phyloP scores from a whole-genome alignment of 1,139 yeast species.

The Wickerhamomyces sp. region DNA sequence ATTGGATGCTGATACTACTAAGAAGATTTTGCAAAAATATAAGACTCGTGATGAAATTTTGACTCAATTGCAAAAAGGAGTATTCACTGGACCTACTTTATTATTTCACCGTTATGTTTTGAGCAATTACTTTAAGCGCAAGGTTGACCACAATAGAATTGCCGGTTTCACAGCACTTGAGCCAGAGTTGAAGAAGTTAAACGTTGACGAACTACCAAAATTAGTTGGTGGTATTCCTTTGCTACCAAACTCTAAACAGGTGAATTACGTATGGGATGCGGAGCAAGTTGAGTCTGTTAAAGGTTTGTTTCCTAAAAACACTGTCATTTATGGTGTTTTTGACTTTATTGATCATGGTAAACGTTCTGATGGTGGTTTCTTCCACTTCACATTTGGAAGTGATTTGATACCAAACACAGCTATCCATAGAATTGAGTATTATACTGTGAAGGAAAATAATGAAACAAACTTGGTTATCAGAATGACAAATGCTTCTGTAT shows the following conservation, averaged over 20 bases:
- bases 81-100: conserved; percentile 20
- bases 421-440: conserved; percentile 21
- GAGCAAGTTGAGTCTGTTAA: conserved; percentile 8
- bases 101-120: conserved; percentile 18
- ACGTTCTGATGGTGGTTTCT: conserved; percentile 51
- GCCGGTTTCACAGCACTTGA: conserved; percentile 17
- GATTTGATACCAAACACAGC: conserved; percentile 49
- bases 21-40: conserved; percentile 13
- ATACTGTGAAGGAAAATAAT: conserved; percentile 6
- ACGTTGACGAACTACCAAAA: conserved; percentile 8
- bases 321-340: conserved; percentile 20
- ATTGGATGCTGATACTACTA: conserved; percentile 16
- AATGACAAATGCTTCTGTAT: conserved; percentile 12
- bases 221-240: conserved; percentile 8
- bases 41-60: conserved; percentile 19
- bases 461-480: conserved; percentile 17
- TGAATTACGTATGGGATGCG: conserved; percentile 16
- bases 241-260: conserved; percentile 11
- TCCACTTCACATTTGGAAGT: conserved; percentile 55
- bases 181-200: conserved; percentile 12
- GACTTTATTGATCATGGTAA: conserved; percentile 14
- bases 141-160: conserved; percentile 11
- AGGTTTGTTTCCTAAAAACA: conserved; percentile 8
- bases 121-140: conserved; percentile 13
- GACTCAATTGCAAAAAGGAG: conserved; percentile 16